Percentiles rank a stretch among this genome's conserved stretches.
Conservation (phyloP, 352 stramenopile genomes). For the Phytophthora pisi region DNA sequence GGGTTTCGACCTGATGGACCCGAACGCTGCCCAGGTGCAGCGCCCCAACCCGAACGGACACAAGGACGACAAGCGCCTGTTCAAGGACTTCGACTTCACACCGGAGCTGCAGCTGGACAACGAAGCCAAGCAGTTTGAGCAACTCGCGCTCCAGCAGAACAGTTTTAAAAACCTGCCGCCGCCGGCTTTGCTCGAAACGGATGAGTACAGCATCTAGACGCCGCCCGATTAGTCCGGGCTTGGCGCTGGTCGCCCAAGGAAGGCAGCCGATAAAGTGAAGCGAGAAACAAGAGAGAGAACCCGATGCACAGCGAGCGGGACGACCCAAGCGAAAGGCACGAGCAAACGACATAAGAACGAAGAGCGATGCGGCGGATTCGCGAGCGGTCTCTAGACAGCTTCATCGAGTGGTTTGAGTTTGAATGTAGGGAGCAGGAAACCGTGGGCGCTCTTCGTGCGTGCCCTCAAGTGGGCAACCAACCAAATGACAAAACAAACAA, state of each 20-base stretch:
- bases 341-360: conserved; percentile 17
- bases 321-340: conserved; percentile 13
- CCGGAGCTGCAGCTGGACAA: conserved; percentile 81
- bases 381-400: conserved; percentile 29
- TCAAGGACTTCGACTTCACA: conserved; percentile 89
- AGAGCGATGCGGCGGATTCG: conserved; percentile 20
- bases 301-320: conserved; percentile 17
- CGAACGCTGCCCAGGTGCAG: conserved; percentile 66
- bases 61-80: conserved; percentile 79
- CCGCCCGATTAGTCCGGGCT: conserved; percentile 17
- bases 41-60: conserved; percentile 55
- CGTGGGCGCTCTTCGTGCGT: conserved; percentile 18
- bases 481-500: conserved; percentile 30
- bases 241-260: conserved; percentile 30
- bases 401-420: conserved; percentile 37
- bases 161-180: conserved; percentile 84
- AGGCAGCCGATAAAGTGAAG: conserved; percentile 26
- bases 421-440: conserved; percentile 25
- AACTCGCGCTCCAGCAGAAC: conserved; percentile 80
- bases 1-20: conserved; percentile 69
- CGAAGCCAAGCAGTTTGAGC: conserved; percentile 87
- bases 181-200: conserved; percentile 70
- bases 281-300: conserved; percentile 12
- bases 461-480: conserved; percentile 29
- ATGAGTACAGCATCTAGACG: conserved; percentile 85